Conservation (phyloP, 148 eudicot species). For the Rhododendron williamsianum region DNA sequence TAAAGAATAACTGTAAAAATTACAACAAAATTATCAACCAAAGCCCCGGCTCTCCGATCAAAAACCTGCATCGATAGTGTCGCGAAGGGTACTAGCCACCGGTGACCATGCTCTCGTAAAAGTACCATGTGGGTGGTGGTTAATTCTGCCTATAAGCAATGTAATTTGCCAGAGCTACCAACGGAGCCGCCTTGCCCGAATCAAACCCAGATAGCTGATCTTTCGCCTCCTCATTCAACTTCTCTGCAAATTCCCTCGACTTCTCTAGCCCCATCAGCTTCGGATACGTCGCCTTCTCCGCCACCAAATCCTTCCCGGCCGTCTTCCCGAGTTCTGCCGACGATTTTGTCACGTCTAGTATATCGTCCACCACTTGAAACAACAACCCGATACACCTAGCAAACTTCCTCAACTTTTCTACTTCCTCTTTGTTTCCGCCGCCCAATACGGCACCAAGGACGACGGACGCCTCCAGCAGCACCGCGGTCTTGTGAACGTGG, state of each 20-base stretch:
- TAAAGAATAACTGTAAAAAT: background rate
- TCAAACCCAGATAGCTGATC: conserved; percentile 30
- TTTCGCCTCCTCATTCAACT: conserved; percentile 29
- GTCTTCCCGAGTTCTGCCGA: conserved; percentile 37
- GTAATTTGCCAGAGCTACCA: conserved; percentile 37
- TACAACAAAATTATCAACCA: background rate
- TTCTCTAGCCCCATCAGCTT: conserved; percentile 33
- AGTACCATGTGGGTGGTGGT: background rate
- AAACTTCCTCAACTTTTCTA: conserved; percentile 30
- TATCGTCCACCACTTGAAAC: conserved; percentile 44
- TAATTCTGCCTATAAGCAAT: conserved; percentile 38
- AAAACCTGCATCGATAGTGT: background rate
- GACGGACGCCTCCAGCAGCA: conserved; percentile 27
- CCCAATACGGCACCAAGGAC: conserved; percentile 37
- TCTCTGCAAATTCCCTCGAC: conserved; percentile 32
- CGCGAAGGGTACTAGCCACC: background rate
- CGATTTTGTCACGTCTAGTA: conserved; percentile 35
- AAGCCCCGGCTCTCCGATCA: background rate
- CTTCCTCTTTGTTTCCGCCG: conserved; percentile 24
- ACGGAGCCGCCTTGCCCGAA: conserved; percentile 24
- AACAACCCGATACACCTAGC: conserved; percentile 37
- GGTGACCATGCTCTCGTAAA: background rate
- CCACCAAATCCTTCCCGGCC: conserved; percentile 36
- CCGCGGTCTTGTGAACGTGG: conserved; percentile 37
- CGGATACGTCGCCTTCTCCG: conserved; percentile 31